Percentiles rank a stretch among this genome's conserved stretches.
phyloP scores from a whole-genome alignment of 805 yeast species.

The Ogataea kodamae region DNA sequence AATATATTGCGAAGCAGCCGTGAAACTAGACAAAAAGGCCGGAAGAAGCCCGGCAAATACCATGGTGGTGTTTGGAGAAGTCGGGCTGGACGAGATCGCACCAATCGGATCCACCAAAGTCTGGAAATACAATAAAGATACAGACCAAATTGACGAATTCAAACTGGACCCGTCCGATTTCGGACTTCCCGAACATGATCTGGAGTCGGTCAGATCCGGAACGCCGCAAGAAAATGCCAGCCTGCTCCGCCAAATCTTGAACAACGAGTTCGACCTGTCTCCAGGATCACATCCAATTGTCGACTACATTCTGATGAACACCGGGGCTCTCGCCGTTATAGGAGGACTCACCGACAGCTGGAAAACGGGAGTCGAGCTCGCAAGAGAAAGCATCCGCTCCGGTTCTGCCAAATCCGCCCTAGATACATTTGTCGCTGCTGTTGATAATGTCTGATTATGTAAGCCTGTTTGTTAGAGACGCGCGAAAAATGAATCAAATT shows the following conservation, averaged over 20 bases:
- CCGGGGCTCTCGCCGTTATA: conserved; percentile 82
- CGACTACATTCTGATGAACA: conserved; percentile 87
- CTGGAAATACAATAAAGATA: conserved; percentile 57
- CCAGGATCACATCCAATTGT: conserved; percentile 59
- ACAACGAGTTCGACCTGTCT: conserved; percentile 40
- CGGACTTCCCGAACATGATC: conserved; percentile 69
- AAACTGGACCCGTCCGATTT: conserved; percentile 69
- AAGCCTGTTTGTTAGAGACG: conserved; percentile 4
- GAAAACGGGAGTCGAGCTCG: conserved; percentile 74
- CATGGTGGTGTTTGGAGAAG: conserved; percentile 89
- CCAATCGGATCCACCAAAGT: conserved; percentile 79
- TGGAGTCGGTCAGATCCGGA: conserved; percentile 70
- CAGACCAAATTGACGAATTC: conserved; percentile 40
- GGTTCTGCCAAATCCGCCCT: conserved; percentile 69
- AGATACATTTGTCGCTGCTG: conserved; percentile 45
- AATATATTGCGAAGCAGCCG: conserved; percentile 79
- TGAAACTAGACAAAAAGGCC: conserved; percentile 50
- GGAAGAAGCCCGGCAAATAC: conserved; percentile 46
- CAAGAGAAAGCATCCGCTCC: conserved; percentile 59
- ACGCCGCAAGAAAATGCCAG: conserved; percentile 85
- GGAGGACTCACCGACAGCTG: conserved; percentile 66
- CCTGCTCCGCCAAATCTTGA: conserved; percentile 42
- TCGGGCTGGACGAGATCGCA: conserved; percentile 90
- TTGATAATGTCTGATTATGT: conserved; percentile 17
- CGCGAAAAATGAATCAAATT: conserved; percentile 9